Conservation (phyloP, 2,329 filamentous ascomycete species). For the Drechslerella coelobrocha region DNA sequence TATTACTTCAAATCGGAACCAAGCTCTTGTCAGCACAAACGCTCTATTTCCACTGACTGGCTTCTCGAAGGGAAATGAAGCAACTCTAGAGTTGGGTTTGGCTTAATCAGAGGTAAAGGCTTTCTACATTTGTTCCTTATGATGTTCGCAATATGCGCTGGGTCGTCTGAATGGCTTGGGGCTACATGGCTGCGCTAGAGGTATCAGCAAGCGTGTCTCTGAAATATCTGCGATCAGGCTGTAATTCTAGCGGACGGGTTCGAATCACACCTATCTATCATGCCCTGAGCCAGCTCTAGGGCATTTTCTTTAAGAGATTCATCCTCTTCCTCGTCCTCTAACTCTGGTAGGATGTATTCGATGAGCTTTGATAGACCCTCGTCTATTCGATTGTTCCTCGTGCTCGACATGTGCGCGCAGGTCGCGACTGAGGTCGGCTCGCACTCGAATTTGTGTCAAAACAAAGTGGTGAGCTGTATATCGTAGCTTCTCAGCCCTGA, state of each 20-base stretch:
- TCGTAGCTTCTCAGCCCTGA: not conserved
- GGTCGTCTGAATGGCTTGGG: slow-evolving; percentile 70
- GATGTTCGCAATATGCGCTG: slow-evolving; percentile 89
- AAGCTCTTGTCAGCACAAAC: slow-evolving; percentile 32
- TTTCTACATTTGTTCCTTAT: slow-evolving; percentile 76
- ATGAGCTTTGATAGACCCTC: slow-evolving; percentile 50
- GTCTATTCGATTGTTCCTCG: slow-evolving; percentile 48
- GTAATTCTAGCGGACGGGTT: not conserved
- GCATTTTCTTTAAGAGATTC: slow-evolving; percentile 46
- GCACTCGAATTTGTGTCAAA: slow-evolving; percentile 1
- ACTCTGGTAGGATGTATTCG: slow-evolving; percentile 48
- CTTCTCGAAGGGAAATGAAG: not conserved
- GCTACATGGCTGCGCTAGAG: slow-evolving; percentile 56
- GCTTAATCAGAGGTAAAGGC: slow-evolving; percentile 13
- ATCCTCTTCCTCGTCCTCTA: slow-evolving; percentile 49
- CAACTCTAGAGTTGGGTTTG: slow-evolving; percentile 35
- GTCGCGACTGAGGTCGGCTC: not conserved
- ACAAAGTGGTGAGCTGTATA: not conserved
- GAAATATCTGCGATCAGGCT: slow-evolving; percentile 11
- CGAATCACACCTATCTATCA: slow-evolving; percentile 63
- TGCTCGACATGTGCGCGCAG: slow-evolving; percentile 25
- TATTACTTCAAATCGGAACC: slow-evolving; percentile 64
- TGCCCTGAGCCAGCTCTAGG: slow-evolving; percentile 56
- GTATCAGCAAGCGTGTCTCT: slow-evolving; percentile 57
- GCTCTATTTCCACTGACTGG: slow-evolving; percentile 11